Evolutionary conservation across 2,329 filamentous ascomycete species (phyloP), one percentile per base, ranked within the genome.

Genomic region (Leptographium wingfieldii): DNA sequence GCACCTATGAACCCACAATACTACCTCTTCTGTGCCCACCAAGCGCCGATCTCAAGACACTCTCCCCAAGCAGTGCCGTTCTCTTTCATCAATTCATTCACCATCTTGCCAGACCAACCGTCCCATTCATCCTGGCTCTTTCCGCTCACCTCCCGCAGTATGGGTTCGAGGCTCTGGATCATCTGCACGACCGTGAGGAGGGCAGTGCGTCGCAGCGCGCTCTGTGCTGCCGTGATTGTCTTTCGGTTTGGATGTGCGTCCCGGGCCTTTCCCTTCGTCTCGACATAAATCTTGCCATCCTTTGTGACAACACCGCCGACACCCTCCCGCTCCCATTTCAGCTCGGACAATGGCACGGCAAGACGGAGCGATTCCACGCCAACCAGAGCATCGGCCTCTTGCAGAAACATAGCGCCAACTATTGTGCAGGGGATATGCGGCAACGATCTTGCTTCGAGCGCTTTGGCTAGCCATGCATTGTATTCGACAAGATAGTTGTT

Each of bases 61-160:
- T 96, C 92, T 55, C 92, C 91, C 76, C 84, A 91, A 55, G 82
- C 84, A 22, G 88, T 86, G 25, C 89, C 88, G 59, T 84, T 85
- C 62, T 92, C 86, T 70, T 87, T 84, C 68, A 95, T 80, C 68
- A 96, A 73, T 71, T 94, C 87, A 55, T 83, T 82, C 80, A 90
- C 92, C 87, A 96, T 89, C 72, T 86, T 89, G 49, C 86, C 84
- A 74, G 88, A 84, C 92, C 92, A 96, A 51, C 84, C 78, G 70
- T 95, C 88, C 91, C 91, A 96, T 73, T 96, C 92, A 66, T 95
- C 90, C 68, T 88, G 84, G 67, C 87, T 90, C 77, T 95, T 95
- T 16, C 87, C 88, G 68, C 88, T 95, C 54, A 84, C 83, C 67
- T 95, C 88, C 66, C 88, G 83, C 66, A 96, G 75, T 61, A 94